phyloP scores from a whole-genome alignment of 2,329 filamentous ascomycete genomes.

The Periconia digitata region DNA sequence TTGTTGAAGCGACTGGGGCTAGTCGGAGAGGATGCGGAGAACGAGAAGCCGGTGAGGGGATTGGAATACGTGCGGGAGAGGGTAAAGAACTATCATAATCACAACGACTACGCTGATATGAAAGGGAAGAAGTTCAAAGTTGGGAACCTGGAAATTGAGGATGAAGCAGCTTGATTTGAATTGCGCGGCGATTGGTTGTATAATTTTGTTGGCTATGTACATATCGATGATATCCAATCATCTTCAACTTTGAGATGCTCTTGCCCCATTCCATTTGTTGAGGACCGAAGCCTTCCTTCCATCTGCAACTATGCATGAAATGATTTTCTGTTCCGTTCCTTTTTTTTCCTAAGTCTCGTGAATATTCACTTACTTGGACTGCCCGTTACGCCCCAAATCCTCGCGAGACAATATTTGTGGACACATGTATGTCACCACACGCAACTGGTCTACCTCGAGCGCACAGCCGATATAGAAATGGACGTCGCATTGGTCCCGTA shows the following conservation, averaged over 20 bases:
- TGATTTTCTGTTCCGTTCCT: too few relatives aligned
- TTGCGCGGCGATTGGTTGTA: too few relatives aligned
- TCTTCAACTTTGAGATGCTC: too few relatives aligned
- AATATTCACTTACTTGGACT: too few relatives aligned
- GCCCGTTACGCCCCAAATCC: too few relatives aligned
- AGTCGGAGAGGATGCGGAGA: conserved; percentile 20
- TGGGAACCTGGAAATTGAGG: conserved; percentile 46
- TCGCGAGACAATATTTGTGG: conserved; percentile 11
- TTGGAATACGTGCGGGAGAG: conserved; percentile 46
- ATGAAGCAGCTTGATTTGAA: conserved; percentile 31
- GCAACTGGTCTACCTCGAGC: conserved; percentile 7
- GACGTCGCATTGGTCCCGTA: conserved; percentile 6
- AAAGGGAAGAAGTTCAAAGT: conserved; percentile 45
- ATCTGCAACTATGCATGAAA: too few relatives aligned
- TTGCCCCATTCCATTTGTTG: too few relatives aligned
- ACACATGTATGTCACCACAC: conserved; percentile 11
- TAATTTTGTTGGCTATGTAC: too few relatives aligned
- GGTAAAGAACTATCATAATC: conserved; percentile 46
- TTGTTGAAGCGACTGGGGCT: conserved; percentile 34
- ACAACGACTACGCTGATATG: conserved; percentile 43
- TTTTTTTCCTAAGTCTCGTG: too few relatives aligned
- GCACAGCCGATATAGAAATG: conserved; percentile 13
- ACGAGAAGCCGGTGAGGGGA: conserved; percentile 37
- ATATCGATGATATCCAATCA: too few relatives aligned
- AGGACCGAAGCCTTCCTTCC: too few relatives aligned